Evolutionary conservation across 2,329 filamentous ascomycete genomes (phyloP), one percentile per base, ranked within the genome.

Genomic region (Hawksworthiomyces lignivorus): DNA sequence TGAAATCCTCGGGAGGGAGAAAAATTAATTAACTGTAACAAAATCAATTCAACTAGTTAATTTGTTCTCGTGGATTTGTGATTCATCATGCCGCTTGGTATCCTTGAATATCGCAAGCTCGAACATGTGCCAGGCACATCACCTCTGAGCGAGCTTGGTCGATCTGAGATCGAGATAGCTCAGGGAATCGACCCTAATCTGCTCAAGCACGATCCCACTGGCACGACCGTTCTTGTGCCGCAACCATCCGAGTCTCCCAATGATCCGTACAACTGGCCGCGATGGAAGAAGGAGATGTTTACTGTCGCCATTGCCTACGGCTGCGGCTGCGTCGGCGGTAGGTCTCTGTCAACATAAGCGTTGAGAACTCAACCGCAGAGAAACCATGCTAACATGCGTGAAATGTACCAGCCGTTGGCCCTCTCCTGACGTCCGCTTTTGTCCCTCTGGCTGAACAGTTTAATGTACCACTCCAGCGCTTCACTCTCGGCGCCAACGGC

Each of bases 221-320:
- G 52, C 18, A 40, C 68, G 33, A 63, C 72, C 38, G 60, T 69
- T n/a, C 59, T 74, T n/a, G 62, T 65, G 10, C 71, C 71, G 6
- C 67, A 68, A 43, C 71, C 71, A 9, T 68, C 66, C 8, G 59
- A 62, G 34, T 67, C 64, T 14, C 64, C 65, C 7, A 66, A 69
- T 46, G 68, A 72, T 46, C 68, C 68, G 10, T 59, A 69, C 41
- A 69, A 69, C 51, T 70, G 68, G 68, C 61, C 62, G 22, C 49
- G 54, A 39, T 55, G 57, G 47, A 56, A 54, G 47, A 56, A 57
- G 48, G 50, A 56, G 40, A 48, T 55, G 48, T 65, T 54, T 54
- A 65, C 51, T 35, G 56, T 66, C 36, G 61, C 62, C 14, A 53
- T 66, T 21, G 54, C 60, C 3, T 66, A 56, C 44, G 62, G 57